Base-by-base conservation (phyloP, 495 filamentous ascomycete species). In the Penicillium pulvis region DNA sequence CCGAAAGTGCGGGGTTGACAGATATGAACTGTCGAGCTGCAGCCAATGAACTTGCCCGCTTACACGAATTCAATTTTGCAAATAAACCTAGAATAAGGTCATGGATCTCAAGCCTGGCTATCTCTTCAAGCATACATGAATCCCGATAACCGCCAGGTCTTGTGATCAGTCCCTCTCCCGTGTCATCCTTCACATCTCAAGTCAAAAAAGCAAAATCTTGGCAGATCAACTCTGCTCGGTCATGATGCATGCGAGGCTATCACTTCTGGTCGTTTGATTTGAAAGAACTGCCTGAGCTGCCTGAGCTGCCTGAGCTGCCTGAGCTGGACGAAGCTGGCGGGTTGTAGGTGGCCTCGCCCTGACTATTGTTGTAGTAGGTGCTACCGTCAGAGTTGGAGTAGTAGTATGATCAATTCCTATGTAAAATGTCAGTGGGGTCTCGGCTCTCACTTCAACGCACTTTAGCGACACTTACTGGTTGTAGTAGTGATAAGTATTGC, bases 381-480 rank as follows among this genome's bases (percentile, higher is more conserved):
- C 78, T 81, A 17, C 77, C 79, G 55, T 79, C 72, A 17, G 78
- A 48, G 60, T 82, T 81, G 60, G 72, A 78, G 64, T 82, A 81
- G 60, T 81, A 81, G 64, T 82, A 82, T 43, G 78, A 80, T 26
- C 79, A 78, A 62, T 77, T 55, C 31, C 76, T 77, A 55, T 6
- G 12, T 8, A 2, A 42, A 12, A 20, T 19, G 19, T 46, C 23
- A 46, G 43, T 46, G 8, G 43, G 43, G 23, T 24, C 36, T 24
- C 43, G 19, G 8, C 19, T 17, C 23, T 6, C n/a, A 49, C 8
- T n/a, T 14, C 30, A 41, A 33, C 23, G n/a, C n/a, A 49, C 8
- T 12, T 14, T 24, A 41, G 28, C 17, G 26, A n/a, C 1, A 47
- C 66, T 35, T 43, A 78, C 79, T 30, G 61, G 63, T 83, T 83